Evolutionary conservation across 2,329 filamentous ascomycete species (phyloP).

Genomic region (Ophiostoma sp.): DNA sequence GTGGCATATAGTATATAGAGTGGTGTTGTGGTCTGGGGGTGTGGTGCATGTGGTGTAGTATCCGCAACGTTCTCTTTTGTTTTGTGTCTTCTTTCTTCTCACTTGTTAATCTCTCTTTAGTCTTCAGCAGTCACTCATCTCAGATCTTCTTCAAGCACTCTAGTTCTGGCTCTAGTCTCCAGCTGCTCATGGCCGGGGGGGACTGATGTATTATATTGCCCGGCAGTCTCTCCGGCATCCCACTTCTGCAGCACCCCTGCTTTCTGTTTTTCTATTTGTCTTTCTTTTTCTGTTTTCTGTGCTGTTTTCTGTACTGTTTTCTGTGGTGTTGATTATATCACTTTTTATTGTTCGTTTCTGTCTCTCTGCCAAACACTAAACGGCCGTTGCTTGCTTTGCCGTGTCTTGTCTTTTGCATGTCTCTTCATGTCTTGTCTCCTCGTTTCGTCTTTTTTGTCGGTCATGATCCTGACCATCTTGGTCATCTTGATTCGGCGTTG

Average conservation of each 20-base stretch:
- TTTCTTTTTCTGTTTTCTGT: neutral
- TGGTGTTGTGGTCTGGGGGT: neutral
- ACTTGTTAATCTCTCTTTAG: neutral
- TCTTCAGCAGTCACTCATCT: neutral
- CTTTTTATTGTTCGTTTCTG: neutral
- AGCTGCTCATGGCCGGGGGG: conserved; percentile 3
- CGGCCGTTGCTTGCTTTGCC: neutral
- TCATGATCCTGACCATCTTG: neutral
- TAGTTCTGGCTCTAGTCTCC: neutral
- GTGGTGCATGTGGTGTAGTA: neutral
- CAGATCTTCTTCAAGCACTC: neutral
- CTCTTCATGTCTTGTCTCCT: conserved; percentile 11
- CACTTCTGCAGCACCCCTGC: conserved; percentile 12
- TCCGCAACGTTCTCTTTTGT: neutral
- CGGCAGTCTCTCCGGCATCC: conserved; percentile 7
- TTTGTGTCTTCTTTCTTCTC: neutral
- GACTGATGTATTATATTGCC: conserved; percentile 11
- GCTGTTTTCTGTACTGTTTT: neutral
- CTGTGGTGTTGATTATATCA: neutral
- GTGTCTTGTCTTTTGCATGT: conserved; percentile 3
- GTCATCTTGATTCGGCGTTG: neutral
- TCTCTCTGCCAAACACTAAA: neutral
- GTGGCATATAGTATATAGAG: neutral
- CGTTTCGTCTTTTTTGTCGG: neutral
- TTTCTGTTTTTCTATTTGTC: neutral